These are phyloP conservation scores for Heterobasidion irregulare DNA, from an alignment of 1,284 basidiomycete genomes.

Conservation along the genomic window DNA sequence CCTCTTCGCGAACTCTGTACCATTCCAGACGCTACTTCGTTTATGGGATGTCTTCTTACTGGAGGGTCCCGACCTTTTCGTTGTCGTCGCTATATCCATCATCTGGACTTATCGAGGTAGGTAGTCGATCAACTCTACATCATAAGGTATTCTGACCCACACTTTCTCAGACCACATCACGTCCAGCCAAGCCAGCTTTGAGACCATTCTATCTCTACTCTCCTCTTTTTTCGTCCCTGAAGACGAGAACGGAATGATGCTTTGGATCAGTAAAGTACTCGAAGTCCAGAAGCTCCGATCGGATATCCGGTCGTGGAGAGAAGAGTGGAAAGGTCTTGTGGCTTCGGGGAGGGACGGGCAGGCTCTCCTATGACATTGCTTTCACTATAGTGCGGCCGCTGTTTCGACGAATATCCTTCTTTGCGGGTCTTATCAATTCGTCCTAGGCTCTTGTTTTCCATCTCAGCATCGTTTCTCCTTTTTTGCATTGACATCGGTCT, in stretches of 20 bases:
- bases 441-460: not conserved
- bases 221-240: conserved; percentile 91
- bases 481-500: not conserved
- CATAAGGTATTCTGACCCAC: not conserved
- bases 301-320: conserved; percentile 66
- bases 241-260: conserved; percentile 73
- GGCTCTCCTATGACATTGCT: conserved; percentile 48
- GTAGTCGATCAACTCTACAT: conserved; percentile 8
- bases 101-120: conserved; percentile 84
- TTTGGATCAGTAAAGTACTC: conserved; percentile 74
- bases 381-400: not conserved
- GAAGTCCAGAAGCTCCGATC: conserved; percentile 60
- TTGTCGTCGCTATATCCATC: conserved; percentile 79
- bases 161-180: conserved; percentile 61
- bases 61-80: conserved; percentile 85
- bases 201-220: conserved; percentile 81
- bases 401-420: not conserved
- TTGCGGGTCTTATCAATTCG: not conserved
- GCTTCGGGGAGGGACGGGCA: conserved; percentile 52
- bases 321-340: conserved; percentile 67
- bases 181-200: conserved; percentile 74
- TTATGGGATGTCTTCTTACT: conserved; percentile 92
- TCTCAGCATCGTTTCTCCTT: not conserved
- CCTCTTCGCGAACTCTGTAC: conserved; percentile 90
- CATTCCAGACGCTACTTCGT: conserved; percentile 90